These are phyloP conservation scores for Hypoxylon rickii DNA, from an alignment of 495 filamentous ascomycete genomes.

Conservation along the genomic window DNA sequence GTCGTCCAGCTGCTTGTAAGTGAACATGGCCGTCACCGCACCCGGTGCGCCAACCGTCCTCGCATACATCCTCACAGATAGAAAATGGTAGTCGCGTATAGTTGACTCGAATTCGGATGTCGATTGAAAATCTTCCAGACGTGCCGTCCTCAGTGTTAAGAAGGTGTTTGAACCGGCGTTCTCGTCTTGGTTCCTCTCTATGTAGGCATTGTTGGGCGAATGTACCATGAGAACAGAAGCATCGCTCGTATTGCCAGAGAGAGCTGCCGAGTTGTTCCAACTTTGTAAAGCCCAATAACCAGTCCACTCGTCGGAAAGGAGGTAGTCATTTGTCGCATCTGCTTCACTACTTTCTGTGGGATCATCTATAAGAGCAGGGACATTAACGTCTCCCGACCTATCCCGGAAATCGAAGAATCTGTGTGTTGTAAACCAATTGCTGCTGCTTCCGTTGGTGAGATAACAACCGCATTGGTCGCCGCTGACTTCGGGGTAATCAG, in stretches of 20 bases:
- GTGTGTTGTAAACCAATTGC: conserved; percentile 65
- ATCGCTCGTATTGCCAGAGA: conserved; percentile 40
- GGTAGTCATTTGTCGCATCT: conserved; percentile 45
- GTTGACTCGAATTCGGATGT: conserved; percentile 68
- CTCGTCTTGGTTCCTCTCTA: conserved; percentile 49
- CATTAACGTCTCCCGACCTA: conserved; percentile 43
- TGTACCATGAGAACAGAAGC: conserved; percentile 60
- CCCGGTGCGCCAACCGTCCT: conserved; percentile 58
- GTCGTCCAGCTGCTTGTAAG: conserved; percentile 50
- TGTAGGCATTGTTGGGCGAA: conserved; percentile 68
- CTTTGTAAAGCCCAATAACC: conserved; percentile 62
- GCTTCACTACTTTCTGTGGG: conserved; percentile 38
- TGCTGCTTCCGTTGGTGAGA: conserved; percentile 50
- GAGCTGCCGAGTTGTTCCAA: conserved; percentile 55
- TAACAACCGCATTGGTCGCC: conserved; percentile 51
- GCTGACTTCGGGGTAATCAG: conserved; percentile 23
- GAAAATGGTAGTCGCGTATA: conserved; percentile 57
- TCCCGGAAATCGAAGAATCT: conserved; percentile 71
- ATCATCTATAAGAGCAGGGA: conserved; percentile 43
- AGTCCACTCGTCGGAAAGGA: conserved; percentile 44
- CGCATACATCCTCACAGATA: conserved; percentile 65
- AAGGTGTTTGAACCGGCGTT: conserved; percentile 51
- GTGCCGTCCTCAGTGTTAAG: conserved; percentile 65
- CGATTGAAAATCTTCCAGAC: conserved; percentile 60
- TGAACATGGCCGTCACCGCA: conserved; percentile 74